These are phyloP conservation scores for Ramaria rubella DNA, from an alignment of 768 basidiomycete species.

Conservation along the genomic window DNA sequence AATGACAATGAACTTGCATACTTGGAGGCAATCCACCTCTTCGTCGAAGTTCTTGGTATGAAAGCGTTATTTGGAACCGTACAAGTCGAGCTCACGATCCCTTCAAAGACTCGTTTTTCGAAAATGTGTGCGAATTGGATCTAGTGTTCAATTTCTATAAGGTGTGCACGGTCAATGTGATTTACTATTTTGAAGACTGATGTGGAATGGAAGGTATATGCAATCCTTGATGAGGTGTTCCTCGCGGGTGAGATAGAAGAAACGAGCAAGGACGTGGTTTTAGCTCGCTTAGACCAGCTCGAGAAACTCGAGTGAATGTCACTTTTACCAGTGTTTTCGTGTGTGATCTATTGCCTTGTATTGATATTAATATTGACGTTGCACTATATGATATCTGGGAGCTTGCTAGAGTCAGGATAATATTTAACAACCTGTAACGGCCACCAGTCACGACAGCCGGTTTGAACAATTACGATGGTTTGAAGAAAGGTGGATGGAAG, in stretches of 20 bases:
- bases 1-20: constrained; percentile 98
- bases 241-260: constrained; percentile 98
- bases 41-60: constrained; percentile 94
- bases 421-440: no score
- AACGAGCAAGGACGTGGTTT: constrained; percentile 93
- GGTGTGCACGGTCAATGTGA: constrained; percentile 31
- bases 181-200: background rate
- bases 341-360: no score
- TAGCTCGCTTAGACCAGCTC: constrained; percentile 82
- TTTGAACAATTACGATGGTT: no score
- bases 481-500: no score
- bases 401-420: no score
- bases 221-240: constrained; percentile 97
- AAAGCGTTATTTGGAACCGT: constrained; percentile 6
- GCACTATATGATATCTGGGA: no score
- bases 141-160: constrained; percentile 99
- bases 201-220: constrained; percentile 68
- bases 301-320: constrained; percentile 89
- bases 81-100: constrained; percentile 6
- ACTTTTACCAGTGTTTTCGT: background rate
- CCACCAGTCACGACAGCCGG: no score
- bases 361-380: no score
- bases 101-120: constrained; percentile 85
- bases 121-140: constrained; percentile 97
- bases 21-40: constrained; percentile 95